These are phyloP conservation scores for Psidium friedrichsthalianum DNA, from an alignment of 345 rosid genomes.

Conservation along the genomic window DNA sequence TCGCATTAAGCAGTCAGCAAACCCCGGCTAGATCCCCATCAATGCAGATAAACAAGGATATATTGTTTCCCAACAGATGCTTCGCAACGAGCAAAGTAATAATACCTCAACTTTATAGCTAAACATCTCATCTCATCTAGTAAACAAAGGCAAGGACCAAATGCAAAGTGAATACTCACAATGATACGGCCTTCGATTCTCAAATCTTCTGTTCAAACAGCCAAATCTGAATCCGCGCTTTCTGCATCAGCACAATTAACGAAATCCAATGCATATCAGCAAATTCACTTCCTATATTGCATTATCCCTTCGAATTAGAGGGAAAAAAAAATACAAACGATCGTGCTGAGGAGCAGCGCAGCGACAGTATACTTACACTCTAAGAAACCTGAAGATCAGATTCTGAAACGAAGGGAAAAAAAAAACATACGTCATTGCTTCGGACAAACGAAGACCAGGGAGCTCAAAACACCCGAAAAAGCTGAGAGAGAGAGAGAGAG, in stretches of 20 bases:
- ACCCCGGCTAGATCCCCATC: background rate
- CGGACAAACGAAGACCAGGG: background rate
- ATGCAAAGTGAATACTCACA: conserved; percentile 18
- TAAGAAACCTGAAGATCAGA: conserved; percentile 90
- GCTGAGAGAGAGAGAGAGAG: too few species aligned
- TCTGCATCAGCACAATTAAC: conserved; percentile 21
- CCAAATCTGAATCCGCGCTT: conserved; percentile 98
- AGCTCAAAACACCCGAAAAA: background rate
- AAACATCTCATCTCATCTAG: background rate
- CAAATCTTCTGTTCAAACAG: conserved; percentile 86
- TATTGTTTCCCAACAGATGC: background rate
- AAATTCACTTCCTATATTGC: background rate
- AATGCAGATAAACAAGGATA: background rate
- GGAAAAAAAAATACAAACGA: background rate
- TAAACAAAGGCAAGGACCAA: background rate
- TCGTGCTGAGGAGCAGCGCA: background rate
- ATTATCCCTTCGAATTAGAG: background rate
- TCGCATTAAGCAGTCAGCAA: background rate
- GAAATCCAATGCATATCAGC: background rate
- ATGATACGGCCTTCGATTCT: conserved; percentile 79
- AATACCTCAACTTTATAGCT: background rate
- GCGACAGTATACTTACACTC: conserved; percentile 40
- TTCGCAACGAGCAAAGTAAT: background rate
- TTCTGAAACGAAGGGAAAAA: conserved; percentile 30
- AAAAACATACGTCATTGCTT: background rate